A percentile compares a stretch with the other conserved stretches of the same genome.
Conservation (phyloP, 2,329 filamentous ascomycete species). For the Capronia americana region DNA sequence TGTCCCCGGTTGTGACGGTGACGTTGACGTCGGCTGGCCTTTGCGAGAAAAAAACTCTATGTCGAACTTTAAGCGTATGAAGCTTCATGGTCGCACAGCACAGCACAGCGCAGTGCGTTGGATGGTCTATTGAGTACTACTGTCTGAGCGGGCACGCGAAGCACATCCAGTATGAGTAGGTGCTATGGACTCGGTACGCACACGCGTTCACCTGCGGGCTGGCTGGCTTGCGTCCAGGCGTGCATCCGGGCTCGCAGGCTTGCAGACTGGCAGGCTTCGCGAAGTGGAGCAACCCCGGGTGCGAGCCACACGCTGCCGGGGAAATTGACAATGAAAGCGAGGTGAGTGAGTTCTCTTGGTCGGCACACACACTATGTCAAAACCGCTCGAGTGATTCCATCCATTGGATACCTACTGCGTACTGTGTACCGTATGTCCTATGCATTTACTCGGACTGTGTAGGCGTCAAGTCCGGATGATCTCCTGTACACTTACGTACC, state of each 20-base stretch:
- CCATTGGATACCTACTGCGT: too few relatives aligned
- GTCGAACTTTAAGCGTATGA: not conserved
- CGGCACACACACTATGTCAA: not conserved
- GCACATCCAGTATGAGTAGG: too few relatives aligned
- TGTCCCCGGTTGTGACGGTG: not conserved
- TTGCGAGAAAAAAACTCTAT: not conserved
- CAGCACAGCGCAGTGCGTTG: too few relatives aligned
- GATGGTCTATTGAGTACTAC: too few relatives aligned
- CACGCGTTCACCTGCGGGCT: too few relatives aligned
- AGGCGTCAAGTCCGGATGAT: conserved; percentile 5
- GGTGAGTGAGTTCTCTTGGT: too few relatives aligned
- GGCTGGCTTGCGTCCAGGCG: not conserved
- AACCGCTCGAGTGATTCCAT: not conserved
- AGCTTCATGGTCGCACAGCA: not conserved
- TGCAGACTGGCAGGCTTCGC: not conserved
- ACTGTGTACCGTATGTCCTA: not conserved
- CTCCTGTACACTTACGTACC: not conserved
- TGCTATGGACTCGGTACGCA: too few relatives aligned
- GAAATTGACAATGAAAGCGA: not conserved
- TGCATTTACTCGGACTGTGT: not conserved
- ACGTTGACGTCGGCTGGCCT: conserved; percentile 11
- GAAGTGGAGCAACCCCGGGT: not conserved
- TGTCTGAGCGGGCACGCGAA: too few relatives aligned
- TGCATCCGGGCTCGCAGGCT: not conserved
- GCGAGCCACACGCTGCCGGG: not conserved